phyloP scores from a whole-genome alignment of 73 alveolate genomes.

The Tetrahymena borealis region DNA sequence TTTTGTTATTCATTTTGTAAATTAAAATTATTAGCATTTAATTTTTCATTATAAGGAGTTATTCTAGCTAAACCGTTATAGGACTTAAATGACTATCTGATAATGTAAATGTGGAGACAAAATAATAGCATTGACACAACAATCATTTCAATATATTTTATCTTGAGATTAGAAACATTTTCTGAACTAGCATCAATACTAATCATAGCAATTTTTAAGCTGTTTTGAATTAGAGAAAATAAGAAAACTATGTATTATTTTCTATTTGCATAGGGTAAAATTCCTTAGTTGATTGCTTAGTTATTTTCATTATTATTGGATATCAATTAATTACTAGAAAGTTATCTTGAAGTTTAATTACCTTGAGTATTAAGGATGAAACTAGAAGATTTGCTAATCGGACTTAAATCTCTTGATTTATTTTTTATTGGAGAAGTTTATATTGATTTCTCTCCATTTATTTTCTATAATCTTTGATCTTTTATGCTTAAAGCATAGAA shows the following conservation, averaged over 20 bases:
- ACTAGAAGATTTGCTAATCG: no score
- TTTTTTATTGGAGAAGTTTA: no score
- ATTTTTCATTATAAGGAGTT: background rate
- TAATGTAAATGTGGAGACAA: background rate
- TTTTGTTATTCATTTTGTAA: no score
- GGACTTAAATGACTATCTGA: background rate
- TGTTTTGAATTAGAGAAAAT: background rate
- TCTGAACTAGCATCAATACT: background rate
- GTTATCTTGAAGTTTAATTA: no score
- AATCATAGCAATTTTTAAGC: background rate
- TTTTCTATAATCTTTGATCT: no score
- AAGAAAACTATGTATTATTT: background rate
- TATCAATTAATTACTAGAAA: no score
- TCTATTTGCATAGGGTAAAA: background rate
- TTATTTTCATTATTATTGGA: no score
- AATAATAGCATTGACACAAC: background rate
- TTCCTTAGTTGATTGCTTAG: no score
- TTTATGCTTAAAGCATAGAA: background rate
- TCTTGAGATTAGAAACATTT: background rate
- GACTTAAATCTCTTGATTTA: no score
- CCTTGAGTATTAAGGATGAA: no score
- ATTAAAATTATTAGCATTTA: background rate
- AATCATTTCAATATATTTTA: background rate
- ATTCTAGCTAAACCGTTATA: background rate
- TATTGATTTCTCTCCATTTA: no score